Evolutionary conservation across 2,329 filamentous ascomycete species (phyloP), one percentile per base, ranked within the genome.

Genomic region (Colletotrichum tofieldiae): DNA sequence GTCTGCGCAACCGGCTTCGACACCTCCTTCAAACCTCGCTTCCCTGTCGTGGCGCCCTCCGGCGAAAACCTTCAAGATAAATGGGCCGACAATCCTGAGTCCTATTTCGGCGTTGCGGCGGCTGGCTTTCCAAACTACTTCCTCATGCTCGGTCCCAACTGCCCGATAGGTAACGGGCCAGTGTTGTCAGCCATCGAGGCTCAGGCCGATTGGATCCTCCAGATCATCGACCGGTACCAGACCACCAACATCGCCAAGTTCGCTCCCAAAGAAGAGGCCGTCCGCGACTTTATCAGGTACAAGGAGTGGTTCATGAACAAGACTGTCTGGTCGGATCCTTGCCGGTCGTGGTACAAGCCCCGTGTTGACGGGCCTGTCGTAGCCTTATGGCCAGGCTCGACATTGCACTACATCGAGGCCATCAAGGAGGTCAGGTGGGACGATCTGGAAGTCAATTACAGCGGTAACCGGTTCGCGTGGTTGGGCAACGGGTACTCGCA

Each of bases 371-470:
- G 71, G 12, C 71, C 66, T 14, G 66, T 74, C 5, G 55, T 73
- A n/a, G 63, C 63, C 29, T 41, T 67, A 20, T 77, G 76, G 75
- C 76, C 75, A 8, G 76, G 74, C 1, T 82, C 79, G 20, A 84
- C 84, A 7, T 77, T 88, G n/a, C 86, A 88, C 76, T 87, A 85
- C 73, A 83, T 88, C 56, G 84, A 88, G 74, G 82, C 83, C 8
- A 75, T 88, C 55, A 79, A 80, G 67, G 82, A 87, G 56, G 76
- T 84, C 1, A 79, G 86, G 0, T 77, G 81, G 49, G 86, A 88
- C 45, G 86, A 88, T 74, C 84, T 83, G 77, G 82, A 87, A 8
- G 76, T 86, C 32, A 81, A 70, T 52, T 81, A 82, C 60, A 74
- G 75, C 3, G 80, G 80, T 16, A 85, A 84, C 75, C 67, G 79